phyloP scores from a whole-genome alignment of 2,329 filamentous ascomycete species.

The Fonsecaea multimorphosa region DNA sequence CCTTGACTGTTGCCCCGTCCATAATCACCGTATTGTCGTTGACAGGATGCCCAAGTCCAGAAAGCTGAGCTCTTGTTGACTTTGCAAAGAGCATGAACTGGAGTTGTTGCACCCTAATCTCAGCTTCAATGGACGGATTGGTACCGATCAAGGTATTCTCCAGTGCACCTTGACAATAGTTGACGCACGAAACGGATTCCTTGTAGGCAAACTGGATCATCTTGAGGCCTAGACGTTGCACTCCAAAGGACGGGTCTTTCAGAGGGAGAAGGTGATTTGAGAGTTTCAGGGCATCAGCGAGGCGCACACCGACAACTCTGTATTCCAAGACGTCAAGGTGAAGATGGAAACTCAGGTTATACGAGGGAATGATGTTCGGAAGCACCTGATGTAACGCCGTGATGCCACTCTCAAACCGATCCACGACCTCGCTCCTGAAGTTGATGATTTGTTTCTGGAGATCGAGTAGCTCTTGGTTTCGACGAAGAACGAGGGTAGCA shows the following conservation, averaged over 20 bases:
- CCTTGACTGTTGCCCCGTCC: background rate
- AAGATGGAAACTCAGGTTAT: constrained; percentile 38
- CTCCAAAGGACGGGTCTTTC: constrained; percentile 38
- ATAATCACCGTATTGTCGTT: background rate
- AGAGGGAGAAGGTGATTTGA: constrained; percentile 29
- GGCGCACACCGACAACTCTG: constrained; percentile 33
- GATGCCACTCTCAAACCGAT: constrained; percentile 34
- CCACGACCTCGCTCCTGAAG: constrained; percentile 36
- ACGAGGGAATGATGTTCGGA: constrained; percentile 39
- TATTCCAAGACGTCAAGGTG: constrained; percentile 39
- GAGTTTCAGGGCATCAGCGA: constrained; percentile 39
- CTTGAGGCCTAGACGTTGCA: constrained; percentile 34
- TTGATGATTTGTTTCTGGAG: constrained; percentile 34
- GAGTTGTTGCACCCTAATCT: constrained; percentile 39
- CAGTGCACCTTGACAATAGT: constrained; percentile 31
- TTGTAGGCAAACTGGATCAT: constrained; percentile 29
- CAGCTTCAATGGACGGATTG: constrained; percentile 39
- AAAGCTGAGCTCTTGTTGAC: constrained; percentile 6
- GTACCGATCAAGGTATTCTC: constrained; percentile 17
- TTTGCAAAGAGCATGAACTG: constrained; percentile 34
- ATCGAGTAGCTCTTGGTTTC: constrained; percentile 35
- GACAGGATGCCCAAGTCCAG: background rate
- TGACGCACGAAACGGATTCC: constrained; percentile 31
- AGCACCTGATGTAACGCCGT: constrained; percentile 27
- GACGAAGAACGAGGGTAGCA: constrained; percentile 34